Evolutionary conservation across 2,329 filamentous ascomycete genomes (phyloP), one percentile per base, ranked within the genome.

Genomic region (Paramyrothecium sp.): DNA sequence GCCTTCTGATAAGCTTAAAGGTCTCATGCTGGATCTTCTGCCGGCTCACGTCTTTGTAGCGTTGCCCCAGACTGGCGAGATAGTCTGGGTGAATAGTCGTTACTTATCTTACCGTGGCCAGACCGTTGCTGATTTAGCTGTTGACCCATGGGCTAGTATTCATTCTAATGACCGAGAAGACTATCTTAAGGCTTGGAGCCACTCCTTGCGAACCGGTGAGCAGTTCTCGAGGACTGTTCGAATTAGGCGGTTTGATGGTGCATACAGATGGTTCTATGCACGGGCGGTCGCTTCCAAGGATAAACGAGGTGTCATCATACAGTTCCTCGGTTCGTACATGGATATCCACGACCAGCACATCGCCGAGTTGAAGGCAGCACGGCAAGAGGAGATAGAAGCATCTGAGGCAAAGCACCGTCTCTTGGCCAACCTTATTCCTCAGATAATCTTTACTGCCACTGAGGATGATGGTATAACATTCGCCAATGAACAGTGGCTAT

Each of bases 311-410:
- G 84, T 90, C 67, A 88, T 97, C 58, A 87, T 92, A 62, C 91
- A 98, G 67, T 98, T 96, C 82, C 91, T 97, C 55, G 95, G 95
- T 3, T 97, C 94, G 1, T 97, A 97, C 69, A 95, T 98, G 85
- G 95, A 99, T 65, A 95, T 98, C 58, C 95, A 99, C 65, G 95
- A 99, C 64, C 94, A 98, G 72, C 92, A 96, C 67, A 87, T 96
- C 63, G 92, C 94, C 1, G 94, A 98, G 73, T 76, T 95, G 34
- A 94, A 94, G 68, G 90, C 92, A 1, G 88, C 91, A 1, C 86
- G 92, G 51, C 92, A 97, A 69, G 88, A 95, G 67, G 91, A 97
- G 70, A 94, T 93, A n/a, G 93, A 94, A 67, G 91, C 90, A 2
- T 97, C 91, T 0, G 93, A 99, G 71, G 92, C 91, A 2, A 98